phyloP scores from a whole-genome alignment of 202 grass and related monocot genomes.

The Panicum virgatum region DNA sequence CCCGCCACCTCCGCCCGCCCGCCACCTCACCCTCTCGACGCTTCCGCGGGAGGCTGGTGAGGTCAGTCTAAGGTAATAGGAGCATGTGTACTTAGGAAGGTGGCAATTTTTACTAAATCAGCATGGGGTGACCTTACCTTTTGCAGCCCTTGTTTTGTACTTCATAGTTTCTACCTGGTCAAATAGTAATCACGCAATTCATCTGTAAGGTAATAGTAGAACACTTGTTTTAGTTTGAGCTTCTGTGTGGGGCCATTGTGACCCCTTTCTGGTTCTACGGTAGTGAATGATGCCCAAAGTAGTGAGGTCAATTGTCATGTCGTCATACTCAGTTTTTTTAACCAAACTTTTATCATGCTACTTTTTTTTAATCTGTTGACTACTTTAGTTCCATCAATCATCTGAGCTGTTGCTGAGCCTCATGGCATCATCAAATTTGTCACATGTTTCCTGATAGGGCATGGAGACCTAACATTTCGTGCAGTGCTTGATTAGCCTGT shows the following conservation, averaged over 20 bases:
- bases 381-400: conserved; percentile 12
- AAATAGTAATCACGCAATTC: no score
- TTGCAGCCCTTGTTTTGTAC: background rate
- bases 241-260: background rate
- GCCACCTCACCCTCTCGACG: no score
- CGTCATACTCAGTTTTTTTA: conserved; percentile 19
- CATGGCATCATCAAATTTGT: conserved; percentile 50
- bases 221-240: background rate
- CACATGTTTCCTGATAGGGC: conserved; percentile 50
- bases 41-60: no score
- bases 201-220: no score
- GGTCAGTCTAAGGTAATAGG: no score
- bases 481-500: conserved; percentile 33
- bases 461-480: conserved; percentile 47
- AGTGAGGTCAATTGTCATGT: conserved; percentile 13
- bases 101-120: no score
- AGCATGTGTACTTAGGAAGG: no score
- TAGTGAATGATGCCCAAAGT: conserved; percentile 11
- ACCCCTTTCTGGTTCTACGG: conserved; percentile 17
- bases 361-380: conserved; percentile 1
- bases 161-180: no score
- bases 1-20: no score
- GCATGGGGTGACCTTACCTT: background rate
- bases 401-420: conserved; percentile 21
- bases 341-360: conserved; percentile 2